These are phyloP conservation scores for Musa troglodytarum DNA, from an alignment of 176 grass and related monocot species.

Conservation along the genomic window DNA sequence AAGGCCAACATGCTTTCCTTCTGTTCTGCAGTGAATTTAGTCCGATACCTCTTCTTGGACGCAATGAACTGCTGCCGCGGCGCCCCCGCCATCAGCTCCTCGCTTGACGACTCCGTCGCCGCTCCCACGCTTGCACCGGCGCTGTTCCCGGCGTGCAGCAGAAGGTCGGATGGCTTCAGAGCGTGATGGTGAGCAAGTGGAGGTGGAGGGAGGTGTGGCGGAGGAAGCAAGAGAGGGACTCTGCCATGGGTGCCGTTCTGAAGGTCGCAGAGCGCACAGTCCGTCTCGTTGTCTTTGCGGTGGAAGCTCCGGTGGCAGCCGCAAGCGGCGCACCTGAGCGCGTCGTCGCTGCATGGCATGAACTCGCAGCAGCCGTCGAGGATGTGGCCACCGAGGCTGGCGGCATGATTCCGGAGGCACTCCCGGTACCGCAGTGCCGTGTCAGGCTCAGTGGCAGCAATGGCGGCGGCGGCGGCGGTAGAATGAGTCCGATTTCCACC, in stretches of 20 bases:
- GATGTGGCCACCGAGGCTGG: slow-evolving; percentile 70
- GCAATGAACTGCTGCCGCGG: slow-evolving; percentile 24
- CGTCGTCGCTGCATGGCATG: slow-evolving; percentile 43
- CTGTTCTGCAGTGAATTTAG: slow-evolving; percentile 84
- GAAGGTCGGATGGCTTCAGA: slow-evolving; percentile 12
- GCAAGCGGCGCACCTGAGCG: slow-evolving; percentile 68
- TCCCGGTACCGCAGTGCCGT: slow-evolving; percentile 40
- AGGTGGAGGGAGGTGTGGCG: neutral
- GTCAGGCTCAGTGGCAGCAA: neutral
- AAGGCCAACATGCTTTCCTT: slow-evolving; percentile 74
- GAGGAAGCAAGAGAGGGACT: slow-evolving; percentile 1
- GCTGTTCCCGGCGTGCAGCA: neutral
- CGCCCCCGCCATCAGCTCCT: slow-evolving; percentile 27
- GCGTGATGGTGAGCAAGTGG: slow-evolving; percentile 10
- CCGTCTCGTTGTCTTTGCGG: slow-evolving; percentile 35
- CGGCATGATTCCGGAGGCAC: slow-evolving; percentile 80
- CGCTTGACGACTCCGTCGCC: slow-evolving; percentile 28
- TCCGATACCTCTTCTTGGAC: slow-evolving; percentile 60
- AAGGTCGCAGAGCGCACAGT: slow-evolving; percentile 1
- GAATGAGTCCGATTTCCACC: neutral
- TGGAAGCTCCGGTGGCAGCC: slow-evolving; percentile 95
- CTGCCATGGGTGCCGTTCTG: slow-evolving; percentile 9
- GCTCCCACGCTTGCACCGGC: slow-evolving; percentile 1
- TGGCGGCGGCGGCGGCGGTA: neutral
- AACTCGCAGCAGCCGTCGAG: slow-evolving; percentile 92